phyloP scores from a whole-genome alignment of 768 basidiomycete species.

The Cyclocybe aegerita region DNA sequence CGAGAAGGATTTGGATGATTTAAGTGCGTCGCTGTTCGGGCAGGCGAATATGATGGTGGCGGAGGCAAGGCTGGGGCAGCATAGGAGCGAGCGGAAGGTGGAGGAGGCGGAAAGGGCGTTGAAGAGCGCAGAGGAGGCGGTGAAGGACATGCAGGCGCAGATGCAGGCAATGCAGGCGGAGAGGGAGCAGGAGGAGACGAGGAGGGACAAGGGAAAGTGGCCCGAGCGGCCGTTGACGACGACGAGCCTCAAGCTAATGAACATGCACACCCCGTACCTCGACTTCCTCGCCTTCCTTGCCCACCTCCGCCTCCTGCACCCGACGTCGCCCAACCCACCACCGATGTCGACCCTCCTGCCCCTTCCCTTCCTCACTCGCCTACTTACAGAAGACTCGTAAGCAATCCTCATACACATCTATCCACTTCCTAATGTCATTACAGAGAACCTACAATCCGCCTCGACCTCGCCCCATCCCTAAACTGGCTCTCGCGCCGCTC shows the following conservation, averaged over 20 bases:
- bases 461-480: conserved; percentile 91
- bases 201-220: conserved; percentile 74
- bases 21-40: conserved; percentile 85
- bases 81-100: conserved; percentile 70
- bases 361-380: conserved; percentile 75
- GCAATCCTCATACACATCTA: conserved; percentile 31
- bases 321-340: conserved; percentile 59
- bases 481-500: conserved; percentile 92
- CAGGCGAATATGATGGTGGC: conserved; percentile 99
- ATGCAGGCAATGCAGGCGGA: conserved; percentile 75
- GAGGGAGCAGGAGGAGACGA: conserved; percentile 60
- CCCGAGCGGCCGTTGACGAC: conserved; percentile 34
- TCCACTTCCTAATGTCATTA: conserved; percentile 4
- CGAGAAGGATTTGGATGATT: conserved; percentile 92
- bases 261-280: conserved; percentile 71
- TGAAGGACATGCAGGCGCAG: conserved; percentile 79
- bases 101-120: conserved; percentile 76
- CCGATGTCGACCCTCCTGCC: conserved; percentile 71
- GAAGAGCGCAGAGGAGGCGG: conserved; percentile 83
- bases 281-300: conserved; percentile 79
- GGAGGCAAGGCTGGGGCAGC: conserved; percentile 72
- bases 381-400: conserved; percentile 83
- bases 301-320: conserved; percentile 73
- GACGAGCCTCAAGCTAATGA: conserved; percentile 49
- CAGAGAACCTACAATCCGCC: conserved; percentile 89